Evolutionary conservation across 495 filamentous ascomycete species (phyloP).

Genomic region (Xylaria telfairii): DNA sequence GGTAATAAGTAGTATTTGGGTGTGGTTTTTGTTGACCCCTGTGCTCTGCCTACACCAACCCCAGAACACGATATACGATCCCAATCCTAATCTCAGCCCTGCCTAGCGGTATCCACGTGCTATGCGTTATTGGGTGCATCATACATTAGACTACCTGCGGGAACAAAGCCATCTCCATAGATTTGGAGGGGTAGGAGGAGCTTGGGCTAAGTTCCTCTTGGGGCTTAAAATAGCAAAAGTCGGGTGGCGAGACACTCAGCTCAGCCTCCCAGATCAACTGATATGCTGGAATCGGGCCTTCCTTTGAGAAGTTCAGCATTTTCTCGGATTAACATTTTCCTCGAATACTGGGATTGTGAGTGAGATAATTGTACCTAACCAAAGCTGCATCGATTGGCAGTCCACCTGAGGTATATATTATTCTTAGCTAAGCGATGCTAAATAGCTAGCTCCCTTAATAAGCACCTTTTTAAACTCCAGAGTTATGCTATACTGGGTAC

Average conservation of each 20-base stretch:
- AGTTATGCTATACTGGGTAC: background rate
- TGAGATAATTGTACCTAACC: background rate
- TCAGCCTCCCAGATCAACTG: background rate
- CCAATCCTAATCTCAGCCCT: background rate
- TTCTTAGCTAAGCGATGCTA: background rate
- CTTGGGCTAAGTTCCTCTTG: background rate
- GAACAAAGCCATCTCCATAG: background rate
- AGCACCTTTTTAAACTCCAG: background rate
- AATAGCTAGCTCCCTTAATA: background rate
- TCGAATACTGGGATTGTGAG: background rate
- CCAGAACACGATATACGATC: background rate
- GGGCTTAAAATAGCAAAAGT: slow-evolving; percentile 8
- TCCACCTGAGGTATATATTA: background rate
- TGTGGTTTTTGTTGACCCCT: no score
- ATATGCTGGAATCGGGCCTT: background rate
- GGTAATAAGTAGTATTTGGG: no score
- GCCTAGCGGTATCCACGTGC: background rate
- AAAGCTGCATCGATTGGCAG: background rate
- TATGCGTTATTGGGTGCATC: background rate
- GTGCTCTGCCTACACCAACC: background rate
- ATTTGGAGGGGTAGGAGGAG: background rate
- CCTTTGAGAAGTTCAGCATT: background rate
- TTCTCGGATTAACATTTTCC: background rate
- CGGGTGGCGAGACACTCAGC: background rate
- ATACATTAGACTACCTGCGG: background rate